A percentile compares a stretch with the other conserved stretches of the same genome.
Conservation (phyloP, 768 basidiomycete species). For the Leccinum olivaceopallidum region DNA sequence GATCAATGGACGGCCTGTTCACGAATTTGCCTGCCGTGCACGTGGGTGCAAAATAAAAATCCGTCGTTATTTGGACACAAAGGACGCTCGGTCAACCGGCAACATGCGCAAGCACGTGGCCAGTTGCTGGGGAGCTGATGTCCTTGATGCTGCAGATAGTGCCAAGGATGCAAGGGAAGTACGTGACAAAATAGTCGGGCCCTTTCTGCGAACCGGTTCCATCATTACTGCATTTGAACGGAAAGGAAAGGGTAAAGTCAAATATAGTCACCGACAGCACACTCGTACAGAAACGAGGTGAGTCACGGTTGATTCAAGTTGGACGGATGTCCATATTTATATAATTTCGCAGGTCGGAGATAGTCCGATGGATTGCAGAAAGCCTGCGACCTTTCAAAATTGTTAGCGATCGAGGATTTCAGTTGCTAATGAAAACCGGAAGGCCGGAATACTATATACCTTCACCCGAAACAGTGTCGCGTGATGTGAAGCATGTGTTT, state of each 20-base stretch:
- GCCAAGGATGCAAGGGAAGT: no score
- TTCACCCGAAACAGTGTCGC: not conserved
- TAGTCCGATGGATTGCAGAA: not conserved
- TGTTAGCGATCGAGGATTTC: not conserved
- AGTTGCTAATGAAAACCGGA: not conserved
- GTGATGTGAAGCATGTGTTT: not conserved
- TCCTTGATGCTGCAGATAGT: no score
- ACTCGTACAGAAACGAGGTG: not conserved
- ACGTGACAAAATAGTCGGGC: no score
- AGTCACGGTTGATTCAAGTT: not conserved
- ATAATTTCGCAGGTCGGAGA: not conserved
- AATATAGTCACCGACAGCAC: not conserved
- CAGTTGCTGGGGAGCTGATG: no score
- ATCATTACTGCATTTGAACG: not conserved
- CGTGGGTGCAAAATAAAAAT: no score
- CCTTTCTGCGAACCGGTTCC: no score
- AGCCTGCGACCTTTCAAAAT: not conserved
- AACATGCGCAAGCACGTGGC: no score
- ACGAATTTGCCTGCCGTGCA: no score
- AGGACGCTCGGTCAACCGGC: no score
- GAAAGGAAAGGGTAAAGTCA: not conserved
- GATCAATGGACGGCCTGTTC: no score
- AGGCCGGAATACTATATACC: slow-evolving; percentile 6
- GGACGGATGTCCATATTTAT: not conserved
- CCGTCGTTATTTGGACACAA: no score